Conservation (phyloP, 2,329 filamentous ascomycete genomes). For the Aspergillus costaricaensis region DNA sequence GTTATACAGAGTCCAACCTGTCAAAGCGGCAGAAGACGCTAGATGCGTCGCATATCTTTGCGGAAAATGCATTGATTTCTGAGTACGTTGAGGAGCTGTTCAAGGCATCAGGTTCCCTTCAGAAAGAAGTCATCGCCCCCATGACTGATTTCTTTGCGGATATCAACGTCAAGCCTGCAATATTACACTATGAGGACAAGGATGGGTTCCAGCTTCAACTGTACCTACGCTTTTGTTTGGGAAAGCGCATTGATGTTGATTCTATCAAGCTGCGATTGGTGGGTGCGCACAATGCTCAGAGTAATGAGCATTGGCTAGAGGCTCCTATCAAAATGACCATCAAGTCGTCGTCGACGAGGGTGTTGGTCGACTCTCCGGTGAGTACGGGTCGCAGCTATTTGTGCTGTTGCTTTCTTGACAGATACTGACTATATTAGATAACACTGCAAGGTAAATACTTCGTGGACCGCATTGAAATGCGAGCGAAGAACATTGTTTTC, state of each 20-base stretch:
- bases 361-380: conserved; percentile 54
- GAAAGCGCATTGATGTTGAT: conserved; percentile 68
- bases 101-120: conserved; percentile 50
- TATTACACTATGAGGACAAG: conserved; percentile 67
- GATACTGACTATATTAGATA: conserved; percentile 26
- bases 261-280: conserved; percentile 65
- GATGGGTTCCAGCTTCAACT: conserved; percentile 76
- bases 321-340: conserved; percentile 50
- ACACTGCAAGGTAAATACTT: conserved; percentile 68
- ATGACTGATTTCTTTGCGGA: conserved; percentile 73
- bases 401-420: not conserved
- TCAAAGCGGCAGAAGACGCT: conserved; percentile 33
- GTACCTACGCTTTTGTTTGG: conserved; percentile 69
- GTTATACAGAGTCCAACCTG: conserved; percentile 35
- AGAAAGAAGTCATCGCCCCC: conserved; percentile 66
- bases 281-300: conserved; percentile 49
- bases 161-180: conserved; percentile 66
- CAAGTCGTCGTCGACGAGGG: conserved; percentile 56
- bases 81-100: conserved; percentile 47
- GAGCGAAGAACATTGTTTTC: conserved; percentile 44
- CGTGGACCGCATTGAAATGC: conserved; percentile 70
- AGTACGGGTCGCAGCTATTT: conserved; percentile 26
- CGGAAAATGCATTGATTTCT: conserved; percentile 35
- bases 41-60: conserved; percentile 33
- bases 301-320: conserved; percentile 69